Evolutionary conservation across 345 rosid genomes (phyloP), one percentile per base, ranked within the genome.

Genomic region (Eucalyptus viminalis): DNA sequence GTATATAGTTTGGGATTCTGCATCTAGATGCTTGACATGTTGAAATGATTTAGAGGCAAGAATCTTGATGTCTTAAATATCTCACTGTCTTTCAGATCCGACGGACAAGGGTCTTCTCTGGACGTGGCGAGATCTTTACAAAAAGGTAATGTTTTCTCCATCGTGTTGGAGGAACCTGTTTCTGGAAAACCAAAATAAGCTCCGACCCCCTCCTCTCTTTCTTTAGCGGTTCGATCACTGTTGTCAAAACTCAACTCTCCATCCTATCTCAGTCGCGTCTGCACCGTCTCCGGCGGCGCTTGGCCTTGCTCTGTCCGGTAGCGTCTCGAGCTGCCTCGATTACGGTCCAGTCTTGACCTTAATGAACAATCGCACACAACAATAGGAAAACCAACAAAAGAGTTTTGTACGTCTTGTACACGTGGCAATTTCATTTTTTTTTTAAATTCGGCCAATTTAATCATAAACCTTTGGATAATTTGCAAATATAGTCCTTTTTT

Each of bases 381-480:
- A 27, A 60, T 60, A 6, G 7, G 15, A 12, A 56, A 24, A 9
- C 27, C 2, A 9, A 19, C 24, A 19, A 19, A 53, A 53, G 5
- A 53, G 56, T 53, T 53, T 19, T 53, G 56, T 53, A 53, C 24
- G 0, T 19, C 0, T 53, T 8, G 10, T 53, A 53, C 4, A 53
- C 5, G 9, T 53, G 10, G 56, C 24, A 53, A 53, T 50, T 50
- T 50, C 53, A 6, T 49, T 49, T 0, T 49, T 49, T 49, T 49
- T 13, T 49, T 5, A 40, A 49, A 14, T 49, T 5, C 4, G 1
- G 3, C 3, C 0, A 49, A 5, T 7, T 51, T 17, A 51, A 7
- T 51, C 21, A 50, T 50, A 6, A n/a, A n/a, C n/a, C n/a, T n/a
- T n/a, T n/a, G n/a, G n/a, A n/a, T n/a, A n/a, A n/a, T n/a, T n/a